Percentiles rank a stretch among this genome's conserved stretches.
phyloP scores from a whole-genome alignment of 2,329 filamentous ascomycete species.

The Cordyceps cicadae region DNA sequence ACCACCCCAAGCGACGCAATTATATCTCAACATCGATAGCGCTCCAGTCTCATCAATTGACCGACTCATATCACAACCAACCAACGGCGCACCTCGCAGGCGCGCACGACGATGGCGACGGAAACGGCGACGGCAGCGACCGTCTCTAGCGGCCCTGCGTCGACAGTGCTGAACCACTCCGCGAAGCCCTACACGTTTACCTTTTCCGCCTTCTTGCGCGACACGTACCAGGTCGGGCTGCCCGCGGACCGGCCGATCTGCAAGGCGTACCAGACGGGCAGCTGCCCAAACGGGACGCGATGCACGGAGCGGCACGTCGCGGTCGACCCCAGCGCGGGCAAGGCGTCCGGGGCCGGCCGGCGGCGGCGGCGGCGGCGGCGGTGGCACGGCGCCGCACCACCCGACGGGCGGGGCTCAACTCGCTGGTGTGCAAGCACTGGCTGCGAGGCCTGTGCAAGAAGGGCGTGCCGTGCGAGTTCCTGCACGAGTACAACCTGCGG shows the following conservation, averaged over 20 bases:
- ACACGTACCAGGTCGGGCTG: slow-evolving; percentile 77
- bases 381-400: slow-evolving; percentile 14
- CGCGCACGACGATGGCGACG: slow-evolving; percentile 20
- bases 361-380: not conserved
- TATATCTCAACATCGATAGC: not conserved
- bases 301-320: slow-evolving; percentile 76
- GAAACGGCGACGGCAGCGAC: slow-evolving; percentile 19
- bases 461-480: slow-evolving; percentile 90
- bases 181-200: slow-evolving; percentile 60
- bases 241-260: slow-evolving; percentile 72
- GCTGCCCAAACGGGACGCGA: slow-evolving; percentile 75
- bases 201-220: slow-evolving; percentile 77
- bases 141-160: slow-evolving; percentile 22
- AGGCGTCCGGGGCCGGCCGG: slow-evolving; percentile 16
- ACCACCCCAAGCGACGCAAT: not conserved
- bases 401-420: slow-evolving; percentile 57
- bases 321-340: slow-evolving; percentile 21
- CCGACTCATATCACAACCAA: not conserved
- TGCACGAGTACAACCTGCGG: slow-evolving; percentile 96
- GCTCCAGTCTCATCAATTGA: no score
- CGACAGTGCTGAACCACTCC: slow-evolving; percentile 49
- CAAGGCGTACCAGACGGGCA: slow-evolving; percentile 74
- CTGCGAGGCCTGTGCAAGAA: slow-evolving; percentile 96
- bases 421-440: slow-evolving; percentile 97
- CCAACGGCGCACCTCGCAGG: not conserved